Evolutionary conservation across 2,329 filamentous ascomycete genomes (phyloP), one percentile per base, ranked within the genome.

Genomic region (Penicillium polonicum): DNA sequence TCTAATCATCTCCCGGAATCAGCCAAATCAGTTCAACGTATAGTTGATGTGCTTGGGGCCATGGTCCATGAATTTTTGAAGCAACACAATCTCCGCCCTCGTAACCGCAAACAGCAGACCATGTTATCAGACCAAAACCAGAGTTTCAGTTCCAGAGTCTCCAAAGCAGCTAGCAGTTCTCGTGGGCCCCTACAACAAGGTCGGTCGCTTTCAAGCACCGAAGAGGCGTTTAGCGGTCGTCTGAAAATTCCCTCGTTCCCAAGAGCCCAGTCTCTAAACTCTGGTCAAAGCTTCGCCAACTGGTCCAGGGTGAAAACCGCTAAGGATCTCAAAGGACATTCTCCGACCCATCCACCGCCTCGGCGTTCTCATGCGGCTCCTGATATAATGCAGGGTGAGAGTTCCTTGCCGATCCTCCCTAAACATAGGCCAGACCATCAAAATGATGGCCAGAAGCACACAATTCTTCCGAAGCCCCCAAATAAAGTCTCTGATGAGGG

Each of bases 41-140:
- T 91, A 2, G 65, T 83, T 0, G 84, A 88, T 43, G 79, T 97
- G 3, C 69, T 97, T 10, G 81, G 82, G 49, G 85, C 85, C 0
- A 84, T 92, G 69, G 79, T 90, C 27, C 83, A 82, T 48, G 85
- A 91, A 59, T 97, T 96, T 74, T 76, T 97, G 7, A 85, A 84
- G 55, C 86, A 86, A 29, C 82, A 94, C 66, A 81, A 88, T 60
- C 88, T 93, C 64, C 80, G 82, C 4, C 87, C 89, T 10, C 80
- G 73, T 60, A 43, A 60, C 50, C 48, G 61, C 50, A 68, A 65
- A 44, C 60, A 66, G 41, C 67, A 59, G 49, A 52, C 42, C 48
- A 60, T 59, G 13, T 27, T 5, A 4, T 43, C 55, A 10, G 55
- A 60, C 15, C 57, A 50, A 44, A 45, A 25, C 15, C 50, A 35